A percentile compares a stretch with the other conserved stretches of the same genome.
Evolutionary conservation across 2,329 filamentous ascomycete genomes (phyloP).

Genomic region (Fusarium sp.): DNA sequence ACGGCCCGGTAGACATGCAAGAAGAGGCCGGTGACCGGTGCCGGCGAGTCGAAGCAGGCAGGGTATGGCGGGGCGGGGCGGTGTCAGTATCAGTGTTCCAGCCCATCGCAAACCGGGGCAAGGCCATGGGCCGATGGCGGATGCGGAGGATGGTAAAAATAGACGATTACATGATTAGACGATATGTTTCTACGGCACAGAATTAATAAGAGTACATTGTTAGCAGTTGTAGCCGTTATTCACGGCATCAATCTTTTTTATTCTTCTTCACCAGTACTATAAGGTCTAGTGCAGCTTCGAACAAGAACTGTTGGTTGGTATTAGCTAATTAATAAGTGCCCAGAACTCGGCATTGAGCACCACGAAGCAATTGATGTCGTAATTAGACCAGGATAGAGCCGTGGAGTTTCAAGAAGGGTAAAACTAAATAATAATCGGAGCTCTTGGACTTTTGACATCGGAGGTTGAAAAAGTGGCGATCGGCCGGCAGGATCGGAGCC

Average conservation of each 20-base stretch:
- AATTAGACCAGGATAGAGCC: conserved; percentile 31
- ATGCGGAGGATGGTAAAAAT: conserved; percentile 31
- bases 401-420: conserved; percentile 7
- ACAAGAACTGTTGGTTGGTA: neutral
- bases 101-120: conserved; percentile 12
- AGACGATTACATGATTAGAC: conserved; percentile 8
- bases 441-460: conserved; percentile 36
- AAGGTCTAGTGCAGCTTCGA: no score
- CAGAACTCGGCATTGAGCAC: conserved; percentile 11
- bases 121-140: conserved; percentile 37
- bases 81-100: conserved; percentile 6
- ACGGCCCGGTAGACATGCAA: conserved; percentile 38
- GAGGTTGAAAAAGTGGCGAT: conserved; percentile 45
- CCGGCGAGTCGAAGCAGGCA: conserved; percentile 32
- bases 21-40: conserved; percentile 44
- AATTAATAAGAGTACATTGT: conserved; percentile 5
- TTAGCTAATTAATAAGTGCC: conserved; percentile 9
- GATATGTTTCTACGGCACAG: conserved; percentile 2
- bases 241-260: neutral
- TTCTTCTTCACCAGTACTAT: neutral
- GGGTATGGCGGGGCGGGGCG: conserved; percentile 17
- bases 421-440: conserved; percentile 26
- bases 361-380: conserved; percentile 22
- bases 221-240: neutral
- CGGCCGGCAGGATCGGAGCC: conserved; percentile 29